These are phyloP conservation scores for Cladochytrium replicatum DNA, from an alignment of 192 early-diverging fungal species.

Conservation along the genomic window DNA sequence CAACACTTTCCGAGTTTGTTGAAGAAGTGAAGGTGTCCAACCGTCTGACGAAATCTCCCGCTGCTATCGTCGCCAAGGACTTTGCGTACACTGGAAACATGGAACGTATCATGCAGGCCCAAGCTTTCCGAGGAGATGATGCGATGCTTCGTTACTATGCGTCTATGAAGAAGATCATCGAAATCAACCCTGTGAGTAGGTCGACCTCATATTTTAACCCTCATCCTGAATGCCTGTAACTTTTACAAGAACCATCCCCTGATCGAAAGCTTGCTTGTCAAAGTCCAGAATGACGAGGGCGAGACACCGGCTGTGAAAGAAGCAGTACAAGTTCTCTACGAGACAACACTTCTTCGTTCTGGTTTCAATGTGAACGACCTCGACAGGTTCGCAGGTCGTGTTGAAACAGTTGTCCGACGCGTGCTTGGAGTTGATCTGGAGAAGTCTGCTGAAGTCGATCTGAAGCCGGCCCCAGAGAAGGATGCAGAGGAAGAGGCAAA, in stretches of 20 bases:
- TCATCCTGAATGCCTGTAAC: too few relatives aligned
- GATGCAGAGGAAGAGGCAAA: too few relatives aligned
- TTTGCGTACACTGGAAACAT: conserved; percentile 31
- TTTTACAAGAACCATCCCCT: conserved; percentile 39
- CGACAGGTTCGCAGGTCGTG: conserved; percentile 20
- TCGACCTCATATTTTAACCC: background rate
- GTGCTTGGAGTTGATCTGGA: conserved; percentile 20
- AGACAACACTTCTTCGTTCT: conserved; percentile 26
- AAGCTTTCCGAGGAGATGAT: conserved; percentile 26
- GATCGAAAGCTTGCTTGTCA: conserved; percentile 22
- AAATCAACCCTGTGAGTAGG: conserved; percentile 36
- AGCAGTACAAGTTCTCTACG: conserved; percentile 25
- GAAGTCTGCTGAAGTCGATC: conserved; percentile 21
- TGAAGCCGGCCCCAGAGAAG: conserved; percentile 24
- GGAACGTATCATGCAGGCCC: conserved; percentile 36
- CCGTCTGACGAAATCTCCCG: conserved; percentile 66
- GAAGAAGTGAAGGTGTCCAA: conserved; percentile 57
- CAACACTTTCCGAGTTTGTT: conserved; percentile 18
- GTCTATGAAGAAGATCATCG: conserved; percentile 26
- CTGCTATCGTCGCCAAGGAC: conserved; percentile 50
- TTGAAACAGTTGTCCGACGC: conserved; percentile 27
- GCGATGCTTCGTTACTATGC: conserved; percentile 22
- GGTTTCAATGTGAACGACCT: conserved; percentile 25
- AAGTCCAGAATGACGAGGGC: conserved; percentile 19
- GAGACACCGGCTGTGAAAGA: conserved; percentile 14